Base-by-base conservation (phyloP, 164 flowering plant species). In the Annona squamosa region DNA sequence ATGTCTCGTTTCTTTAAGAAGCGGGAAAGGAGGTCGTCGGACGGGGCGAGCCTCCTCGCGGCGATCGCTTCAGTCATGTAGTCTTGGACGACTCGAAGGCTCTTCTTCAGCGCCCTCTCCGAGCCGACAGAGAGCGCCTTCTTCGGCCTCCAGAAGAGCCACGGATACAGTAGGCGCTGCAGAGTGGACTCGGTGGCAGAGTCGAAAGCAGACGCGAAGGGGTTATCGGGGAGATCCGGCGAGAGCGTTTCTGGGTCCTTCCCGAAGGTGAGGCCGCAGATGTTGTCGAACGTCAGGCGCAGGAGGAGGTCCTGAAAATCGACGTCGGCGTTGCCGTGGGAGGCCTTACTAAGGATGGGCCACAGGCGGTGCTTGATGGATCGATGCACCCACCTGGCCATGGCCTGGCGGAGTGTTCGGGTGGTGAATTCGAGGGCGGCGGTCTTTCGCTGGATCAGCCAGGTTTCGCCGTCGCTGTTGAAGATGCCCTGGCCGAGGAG, bases 401-500 rank as follows among this genome's bases (percentile, higher is more conserved):
- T 93, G 75, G 98, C 97, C 73, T 87, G 95, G 13, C 97, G 85
- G 12, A 93, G 88, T 3, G 98, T 93, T 73, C 98, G 72, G 1
- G 98, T 93, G 1, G 98, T 93, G 84, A 93, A 93, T 85, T 93
- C 98, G 0, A 93, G 86, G 10, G 97, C 97, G 0, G 98, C 97
- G 0, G 97, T 91, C 67, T 94, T 91, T 43, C 98, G 79, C 61
- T 94, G 98, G n/a, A 91, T 79, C 1, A 92, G 86, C 98, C 98
- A 94, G 9, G 94, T 86, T 0, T 92, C 95, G 0, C 98, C 97
- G 67, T 94, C 97, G 73, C 87, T 84, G 79, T 94, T 92, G 84
- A 94, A 92, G 69, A 94, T 94, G 16, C 98, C 98, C 48, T 90
- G 90, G n/a, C 98, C 97, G 4, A 94, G 79, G 3, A 94, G 84